Evolutionary conservation across 768 basidiomycete species (phyloP).

Genomic region (Leccinum rimulosum): DNA sequence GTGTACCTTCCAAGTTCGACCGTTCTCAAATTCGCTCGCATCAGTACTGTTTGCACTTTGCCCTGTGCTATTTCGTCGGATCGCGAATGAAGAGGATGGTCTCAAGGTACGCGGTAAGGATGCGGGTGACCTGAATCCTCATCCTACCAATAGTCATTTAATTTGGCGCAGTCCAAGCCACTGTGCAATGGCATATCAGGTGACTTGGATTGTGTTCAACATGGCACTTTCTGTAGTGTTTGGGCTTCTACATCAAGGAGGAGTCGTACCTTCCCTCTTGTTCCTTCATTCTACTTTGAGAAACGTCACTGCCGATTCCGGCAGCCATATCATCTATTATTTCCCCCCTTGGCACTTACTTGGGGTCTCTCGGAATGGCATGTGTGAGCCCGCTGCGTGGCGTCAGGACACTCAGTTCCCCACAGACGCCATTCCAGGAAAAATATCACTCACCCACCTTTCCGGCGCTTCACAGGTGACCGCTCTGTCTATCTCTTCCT

Average conservation of each 20-base stretch:
- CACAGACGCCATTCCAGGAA: conserved; percentile 21
- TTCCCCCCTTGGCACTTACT: conserved; percentile 39
- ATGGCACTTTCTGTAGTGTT: conserved; percentile 30
- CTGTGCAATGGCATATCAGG: conserved; percentile 14
- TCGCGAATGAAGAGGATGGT: conserved; percentile 8
- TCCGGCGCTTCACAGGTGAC: conserved; percentile 24
- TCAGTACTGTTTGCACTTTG: conserved; percentile 30
- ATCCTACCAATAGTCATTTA: conserved; percentile 2
- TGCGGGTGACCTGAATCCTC: not conserved
- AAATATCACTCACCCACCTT: conserved; percentile 28
- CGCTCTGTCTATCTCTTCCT: conserved; percentile 13
- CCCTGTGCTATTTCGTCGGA: conserved; percentile 23
- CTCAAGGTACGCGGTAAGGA: conserved; percentile 1
- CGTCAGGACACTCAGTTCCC: not conserved
- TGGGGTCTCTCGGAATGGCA: conserved; percentile 21
- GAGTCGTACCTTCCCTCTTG: conserved; percentile 24
- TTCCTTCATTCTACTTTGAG: conserved; percentile 23
- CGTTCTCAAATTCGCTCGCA: conserved; percentile 41
- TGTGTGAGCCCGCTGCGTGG: not conserved
- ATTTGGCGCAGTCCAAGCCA: not conserved
- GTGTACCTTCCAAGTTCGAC: conserved; percentile 38
- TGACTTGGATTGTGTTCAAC: conserved; percentile 30
- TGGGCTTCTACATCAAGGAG: conserved; percentile 27
- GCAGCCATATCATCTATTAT: conserved; percentile 32
- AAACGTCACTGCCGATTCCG: conserved; percentile 1